A percentile compares a stretch with the other conserved stretches of the same genome.
These are phyloP conservation scores for Lophiostoma macrostomum DNA, from an alignment of 495 filamentous ascomycete species.

Conservation along the genomic window DNA sequence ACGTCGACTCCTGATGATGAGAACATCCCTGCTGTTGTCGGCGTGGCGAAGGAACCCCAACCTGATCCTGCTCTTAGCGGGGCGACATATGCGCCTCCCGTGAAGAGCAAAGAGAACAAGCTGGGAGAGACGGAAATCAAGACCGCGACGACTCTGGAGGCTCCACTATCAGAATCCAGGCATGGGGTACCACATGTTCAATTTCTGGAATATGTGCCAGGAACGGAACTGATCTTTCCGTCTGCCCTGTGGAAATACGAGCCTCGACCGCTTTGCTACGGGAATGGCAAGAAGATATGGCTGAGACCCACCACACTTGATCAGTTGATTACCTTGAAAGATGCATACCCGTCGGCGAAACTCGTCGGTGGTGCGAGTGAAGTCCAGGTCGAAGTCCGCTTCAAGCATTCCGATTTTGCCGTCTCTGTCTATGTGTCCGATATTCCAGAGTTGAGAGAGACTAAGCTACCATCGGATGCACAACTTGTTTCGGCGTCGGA, in stretches of 20 bases:
- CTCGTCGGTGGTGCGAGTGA: slow-evolving; percentile 43
- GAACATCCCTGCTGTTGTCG: slow-evolving; percentile 12
- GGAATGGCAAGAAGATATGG: slow-evolving; percentile 43
- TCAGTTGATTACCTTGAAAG: slow-evolving; percentile 43
- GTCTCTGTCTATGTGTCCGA: slow-evolving; percentile 44
- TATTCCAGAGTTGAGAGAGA: slow-evolving; percentile 41
- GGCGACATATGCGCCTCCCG: slow-evolving; percentile 33
- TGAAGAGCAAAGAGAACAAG: slow-evolving; percentile 34
- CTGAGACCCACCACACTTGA: slow-evolving; percentile 42
- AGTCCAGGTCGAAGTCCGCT: slow-evolving; percentile 43
- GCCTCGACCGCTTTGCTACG: slow-evolving; percentile 39
- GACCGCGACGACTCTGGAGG: slow-evolving; percentile 23
- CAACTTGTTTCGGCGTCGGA: slow-evolving; percentile 24
- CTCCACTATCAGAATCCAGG: slow-evolving; percentile 9
- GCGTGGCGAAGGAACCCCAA: slow-evolving; percentile 11
- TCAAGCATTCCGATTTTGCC: slow-evolving; percentile 39
- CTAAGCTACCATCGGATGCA: slow-evolving; percentile 25
- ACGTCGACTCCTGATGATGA: slow-evolving; percentile 16
- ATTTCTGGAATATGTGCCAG: slow-evolving; percentile 40
- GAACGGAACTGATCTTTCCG: slow-evolving; percentile 43
- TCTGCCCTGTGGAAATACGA: slow-evolving; percentile 37
- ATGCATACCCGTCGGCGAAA: slow-evolving; percentile 42
- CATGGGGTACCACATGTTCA: slow-evolving; percentile 38
- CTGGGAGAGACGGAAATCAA: slow-evolving; percentile 16
- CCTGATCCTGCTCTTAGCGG: slow-evolving; percentile 25